These are phyloP conservation scores for Magnusiomyces ingens DNA, from an alignment of 1,139 yeast genomes.

Conservation along the genomic window DNA sequence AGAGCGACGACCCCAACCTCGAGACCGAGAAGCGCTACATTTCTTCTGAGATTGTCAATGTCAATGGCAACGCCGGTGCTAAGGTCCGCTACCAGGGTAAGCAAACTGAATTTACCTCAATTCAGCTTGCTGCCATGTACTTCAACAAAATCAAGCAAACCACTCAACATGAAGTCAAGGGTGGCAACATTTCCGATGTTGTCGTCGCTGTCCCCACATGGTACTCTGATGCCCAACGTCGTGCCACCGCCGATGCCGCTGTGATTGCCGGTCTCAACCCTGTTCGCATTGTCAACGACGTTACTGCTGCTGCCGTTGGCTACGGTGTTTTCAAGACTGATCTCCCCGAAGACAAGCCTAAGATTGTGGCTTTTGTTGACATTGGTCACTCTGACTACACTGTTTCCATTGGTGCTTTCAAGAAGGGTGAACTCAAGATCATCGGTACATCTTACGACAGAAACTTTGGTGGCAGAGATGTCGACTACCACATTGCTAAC, in stretches of 20 bases:
- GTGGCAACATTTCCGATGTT: constrained; percentile 62
- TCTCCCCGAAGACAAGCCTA: constrained; percentile 87
- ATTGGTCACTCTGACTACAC: constrained; percentile 96
- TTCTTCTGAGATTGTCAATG: constrained; percentile 59
- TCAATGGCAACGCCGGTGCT: constrained; percentile 70
- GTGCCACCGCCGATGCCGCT: constrained; percentile 94
- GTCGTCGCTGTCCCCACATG: constrained; percentile 95
- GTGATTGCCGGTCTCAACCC: constrained; percentile 95
- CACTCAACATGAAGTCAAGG: constrained; percentile 75
- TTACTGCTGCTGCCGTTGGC: constrained; percentile 98
- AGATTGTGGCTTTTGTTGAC: constrained; percentile 87
- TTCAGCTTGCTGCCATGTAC: constrained; percentile 93
- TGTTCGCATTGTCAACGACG: constrained; percentile 93
- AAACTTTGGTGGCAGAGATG: constrained; percentile 97
- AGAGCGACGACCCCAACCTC: constrained; percentile 70
- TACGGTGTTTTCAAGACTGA: constrained; percentile 98
- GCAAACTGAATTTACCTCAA: constrained; percentile 70
- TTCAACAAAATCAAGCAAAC: constrained; percentile 82
- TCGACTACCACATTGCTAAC: constrained; percentile 88
- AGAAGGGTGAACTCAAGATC: constrained; percentile 92
- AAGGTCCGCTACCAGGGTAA: constrained; percentile 82
- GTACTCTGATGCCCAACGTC: constrained; percentile 96
- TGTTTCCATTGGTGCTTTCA: constrained; percentile 83
- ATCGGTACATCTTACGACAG: constrained; percentile 90
- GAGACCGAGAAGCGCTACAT: constrained; percentile 67